Conservation (phyloP, 2,329 filamentous ascomycete species). For the Rhynchosporium agropyri region DNA sequence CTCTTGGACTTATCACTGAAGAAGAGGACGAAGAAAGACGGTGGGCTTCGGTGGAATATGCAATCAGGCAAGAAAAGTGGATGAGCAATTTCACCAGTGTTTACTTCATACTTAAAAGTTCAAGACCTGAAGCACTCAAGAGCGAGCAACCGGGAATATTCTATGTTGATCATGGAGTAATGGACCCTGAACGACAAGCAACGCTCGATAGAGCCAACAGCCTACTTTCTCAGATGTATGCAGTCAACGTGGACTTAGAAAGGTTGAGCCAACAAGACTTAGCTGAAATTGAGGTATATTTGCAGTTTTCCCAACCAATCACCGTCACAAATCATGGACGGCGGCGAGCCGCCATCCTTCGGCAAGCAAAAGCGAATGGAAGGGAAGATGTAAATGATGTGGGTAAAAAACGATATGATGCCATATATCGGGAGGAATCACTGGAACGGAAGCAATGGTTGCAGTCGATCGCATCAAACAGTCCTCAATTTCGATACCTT, state of each 20-base stretch:
- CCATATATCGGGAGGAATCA: neutral
- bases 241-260: neutral
- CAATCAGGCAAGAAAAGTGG: neutral
- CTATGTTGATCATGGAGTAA: constrained; percentile 24
- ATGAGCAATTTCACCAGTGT: constrained; percentile 12
- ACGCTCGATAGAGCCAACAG: constrained; percentile 11
- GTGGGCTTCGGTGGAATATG: neutral
- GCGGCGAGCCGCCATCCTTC: constrained; percentile 8
- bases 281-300: constrained; percentile 4
- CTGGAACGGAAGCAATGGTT: neutral
- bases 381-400: neutral
- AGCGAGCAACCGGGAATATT: constrained; percentile 22
- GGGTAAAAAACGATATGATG: neutral
- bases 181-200: neutral
- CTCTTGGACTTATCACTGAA: neutral
- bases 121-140: neutral
- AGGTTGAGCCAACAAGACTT: neutral
- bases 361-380: neutral
- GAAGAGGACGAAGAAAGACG: neutral
- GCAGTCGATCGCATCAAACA: neutral
- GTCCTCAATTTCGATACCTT: constrained; percentile 23
- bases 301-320: constrained; percentile 4
- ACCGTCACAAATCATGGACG: neutral
- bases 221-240: neutral
- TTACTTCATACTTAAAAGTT: constrained; percentile 20